phyloP scores from a whole-genome alignment of 768 basidiomycete species.

The Coprinopsis cinerea region DNA sequence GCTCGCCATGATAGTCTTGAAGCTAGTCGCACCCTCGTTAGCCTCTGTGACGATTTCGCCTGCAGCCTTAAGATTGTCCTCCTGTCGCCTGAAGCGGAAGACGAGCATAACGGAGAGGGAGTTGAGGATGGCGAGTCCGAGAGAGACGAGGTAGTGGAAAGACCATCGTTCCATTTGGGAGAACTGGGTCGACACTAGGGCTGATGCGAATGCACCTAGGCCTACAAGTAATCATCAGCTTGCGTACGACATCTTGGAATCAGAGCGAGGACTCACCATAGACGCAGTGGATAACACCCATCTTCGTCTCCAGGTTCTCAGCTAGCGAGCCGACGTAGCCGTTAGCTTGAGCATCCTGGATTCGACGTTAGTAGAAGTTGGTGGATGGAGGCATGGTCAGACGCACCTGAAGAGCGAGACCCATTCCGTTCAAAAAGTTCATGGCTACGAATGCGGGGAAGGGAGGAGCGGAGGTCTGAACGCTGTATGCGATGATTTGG shows the following conservation, averaged over 20 bases:
- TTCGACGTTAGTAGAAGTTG: neutral
- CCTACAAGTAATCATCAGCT: slow-evolving; percentile 31
- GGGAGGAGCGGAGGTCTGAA: slow-evolving; percentile 52
- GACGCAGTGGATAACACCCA: slow-evolving; percentile 62
- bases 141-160: slow-evolving; percentile 68
- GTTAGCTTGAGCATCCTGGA: slow-evolving; percentile 66
- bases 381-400: neutral
- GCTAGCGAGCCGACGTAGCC: slow-evolving; percentile 59
- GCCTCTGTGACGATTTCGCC: slow-evolving; percentile 41
- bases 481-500: slow-evolving; percentile 48
- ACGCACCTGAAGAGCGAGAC: slow-evolving; percentile 39
- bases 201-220: slow-evolving; percentile 60
- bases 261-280: slow-evolving; percentile 39
- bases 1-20: slow-evolving; percentile 44
- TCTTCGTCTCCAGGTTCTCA: slow-evolving; percentile 52
- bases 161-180: slow-evolving; percentile 62
- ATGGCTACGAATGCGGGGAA: slow-evolving; percentile 58
- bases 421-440: slow-evolving; percentile 37
- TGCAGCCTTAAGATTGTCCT: slow-evolving; percentile 55
- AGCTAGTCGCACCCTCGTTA: slow-evolving; percentile 23
- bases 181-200: slow-evolving; percentile 80
- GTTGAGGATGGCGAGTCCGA: slow-evolving; percentile 61
- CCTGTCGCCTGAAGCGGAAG: slow-evolving; percentile 67
- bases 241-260: neutral
- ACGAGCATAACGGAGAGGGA: slow-evolving; percentile 43